Base-by-base conservation (phyloP, 805 yeast species). In the Candida takata region DNA sequence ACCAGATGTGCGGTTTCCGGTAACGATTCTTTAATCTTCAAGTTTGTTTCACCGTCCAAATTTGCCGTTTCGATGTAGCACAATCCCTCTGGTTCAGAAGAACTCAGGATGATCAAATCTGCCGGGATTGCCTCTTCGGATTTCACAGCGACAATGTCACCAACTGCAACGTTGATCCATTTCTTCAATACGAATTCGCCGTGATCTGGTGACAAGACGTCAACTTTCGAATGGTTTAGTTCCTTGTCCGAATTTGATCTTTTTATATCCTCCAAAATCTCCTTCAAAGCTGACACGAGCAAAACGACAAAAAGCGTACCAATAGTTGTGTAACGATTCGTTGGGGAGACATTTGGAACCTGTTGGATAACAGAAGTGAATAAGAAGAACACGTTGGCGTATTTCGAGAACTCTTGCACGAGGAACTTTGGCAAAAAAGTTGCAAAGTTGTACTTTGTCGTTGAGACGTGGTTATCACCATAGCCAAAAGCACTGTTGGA, bases 61-160 rank as follows among this genome's bases (percentile, higher is more conserved):
- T 92, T 92, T 0, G 98, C 95, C 1, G 99, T 92, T 60, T 92
- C 99, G 37, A 94, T 85, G 52, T 92, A 92, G 58, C 98, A 94
- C 42, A 92, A 67, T 3, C 98, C 99, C 60, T 90, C 97, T 0
- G 99, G 99, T 58, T 92, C 99, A 0, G 97, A 90, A 1, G 97
- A 86, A 17, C 92, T 77, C 24, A 92, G 56, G 13, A 94, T 60
- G 13, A 90, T 68, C 37, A 92, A 52, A 64, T 92, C 99, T 0
- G 98, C 97, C 0, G 99, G 99, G 38, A 92, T 73, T 0, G 95
- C 80, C 43, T 90, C 94, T 51, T 86, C 97, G 29, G 85, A 84
- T 38, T 70, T 73, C 5, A 94, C 87, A 41, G 75, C 74, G 3
- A 92, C 84, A 9, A 92, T 76, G 52, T 92, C 97, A 30, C 99